Conservation (phyloP, 2,329 filamentous ascomycete species). For the Capronia coronata region DNA sequence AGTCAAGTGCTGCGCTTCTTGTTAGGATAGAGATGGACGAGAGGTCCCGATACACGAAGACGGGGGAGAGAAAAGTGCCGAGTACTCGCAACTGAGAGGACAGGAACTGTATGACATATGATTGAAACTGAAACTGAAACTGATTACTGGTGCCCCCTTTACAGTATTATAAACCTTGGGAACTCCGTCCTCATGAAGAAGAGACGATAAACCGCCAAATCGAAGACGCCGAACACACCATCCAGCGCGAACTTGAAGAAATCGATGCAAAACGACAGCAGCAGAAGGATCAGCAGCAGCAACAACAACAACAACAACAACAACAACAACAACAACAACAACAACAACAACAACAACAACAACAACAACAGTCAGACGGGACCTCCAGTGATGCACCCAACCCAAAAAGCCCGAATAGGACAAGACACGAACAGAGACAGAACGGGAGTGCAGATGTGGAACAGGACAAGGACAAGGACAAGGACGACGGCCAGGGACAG, state of each 20-base stretch:
- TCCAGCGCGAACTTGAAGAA: constrained; percentile 59
- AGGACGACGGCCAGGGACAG: constrained; percentile 1
- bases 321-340: no score
- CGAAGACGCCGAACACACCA: constrained; percentile 54
- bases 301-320: constrained; percentile 14
- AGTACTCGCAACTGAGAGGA: no score
- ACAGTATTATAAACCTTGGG: constrained; percentile 73
- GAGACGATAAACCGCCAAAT: constrained; percentile 65
- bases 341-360: no score
- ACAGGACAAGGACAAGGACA: constrained; percentile 1
- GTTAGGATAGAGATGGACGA: no score
- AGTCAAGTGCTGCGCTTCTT: neutral
- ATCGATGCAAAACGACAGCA: constrained; percentile 45
- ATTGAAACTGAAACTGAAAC: constrained; percentile 9
- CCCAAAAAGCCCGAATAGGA: neutral
- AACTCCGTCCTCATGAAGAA: constrained; percentile 63
- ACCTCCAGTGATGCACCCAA: neutral
- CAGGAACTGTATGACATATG: no score
- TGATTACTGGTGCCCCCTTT: neutral
- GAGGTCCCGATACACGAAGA: no score
- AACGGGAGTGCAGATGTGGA: neutral
- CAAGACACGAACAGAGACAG: no score
- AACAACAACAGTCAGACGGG: neutral
- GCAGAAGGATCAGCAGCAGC: neutral
- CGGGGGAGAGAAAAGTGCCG: no score